Evolutionary conservation across 2,329 filamentous ascomycete genomes (phyloP).

Genomic region (Pestalotiopsis sp.): DNA sequence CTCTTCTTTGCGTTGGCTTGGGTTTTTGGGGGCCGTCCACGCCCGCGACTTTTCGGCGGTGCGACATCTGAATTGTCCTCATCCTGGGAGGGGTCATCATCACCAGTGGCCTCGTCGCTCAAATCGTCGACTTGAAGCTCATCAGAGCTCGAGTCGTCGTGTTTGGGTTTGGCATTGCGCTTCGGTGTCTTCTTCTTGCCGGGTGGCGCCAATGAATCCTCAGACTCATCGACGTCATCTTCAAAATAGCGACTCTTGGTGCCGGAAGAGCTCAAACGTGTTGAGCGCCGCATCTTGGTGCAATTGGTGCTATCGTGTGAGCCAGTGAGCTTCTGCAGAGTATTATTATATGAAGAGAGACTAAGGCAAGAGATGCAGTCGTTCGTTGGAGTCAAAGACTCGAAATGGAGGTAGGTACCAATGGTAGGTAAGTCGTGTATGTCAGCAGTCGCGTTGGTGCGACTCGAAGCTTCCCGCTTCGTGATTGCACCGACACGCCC

Average conservation of each 20-base stretch:
- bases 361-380: neutral
- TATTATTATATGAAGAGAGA: neutral
- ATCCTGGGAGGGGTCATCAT: neutral
- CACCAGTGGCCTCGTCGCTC: neutral
- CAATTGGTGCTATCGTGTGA: neutral
- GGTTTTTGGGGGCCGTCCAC: slow-evolving; percentile 7
- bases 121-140: neutral
- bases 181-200: slow-evolving; percentile 4
- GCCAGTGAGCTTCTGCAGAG: neutral
- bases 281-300: slow-evolving; percentile 37
- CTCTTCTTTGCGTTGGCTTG: slow-evolving; percentile 10
- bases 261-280: slow-evolving; percentile 44
- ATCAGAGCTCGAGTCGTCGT: neutral
- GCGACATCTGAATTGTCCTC: slow-evolving; percentile 6
- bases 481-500: no score
- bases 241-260: slow-evolving; percentile 59
- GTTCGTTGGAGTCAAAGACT: neutral
- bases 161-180: neutral
- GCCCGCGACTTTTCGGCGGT: neutral
- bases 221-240: slow-evolving; percentile 23
- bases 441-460: no score
- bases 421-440: no score
- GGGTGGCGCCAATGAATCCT: neutral
- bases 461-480: no score
- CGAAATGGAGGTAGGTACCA: no score